These are phyloP conservation scores for Leccinellum albellum DNA, from an alignment of 768 basidiomycete genomes.

Conservation along the genomic window DNA sequence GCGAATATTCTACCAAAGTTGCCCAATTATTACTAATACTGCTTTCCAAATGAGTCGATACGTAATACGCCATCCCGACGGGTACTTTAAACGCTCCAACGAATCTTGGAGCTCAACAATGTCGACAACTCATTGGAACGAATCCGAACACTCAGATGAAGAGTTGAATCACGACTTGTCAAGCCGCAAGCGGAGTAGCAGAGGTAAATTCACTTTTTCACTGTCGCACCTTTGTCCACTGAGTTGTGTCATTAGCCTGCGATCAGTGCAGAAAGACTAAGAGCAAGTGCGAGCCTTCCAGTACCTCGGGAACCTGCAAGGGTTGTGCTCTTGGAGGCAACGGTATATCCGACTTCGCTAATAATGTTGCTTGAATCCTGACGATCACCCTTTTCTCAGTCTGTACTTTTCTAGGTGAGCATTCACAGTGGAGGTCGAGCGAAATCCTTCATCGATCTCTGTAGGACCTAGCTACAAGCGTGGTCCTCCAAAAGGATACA, in stretches of 20 bases:
- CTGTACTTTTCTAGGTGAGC: slow-evolving; percentile 62
- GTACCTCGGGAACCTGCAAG: slow-evolving; percentile 51
- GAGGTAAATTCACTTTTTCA: slow-evolving; percentile 39
- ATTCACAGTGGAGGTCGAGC: neutral
- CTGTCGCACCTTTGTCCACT: slow-evolving; percentile 7
- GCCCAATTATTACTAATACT: slow-evolving; percentile 6
- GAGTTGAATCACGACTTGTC: slow-evolving; percentile 42
- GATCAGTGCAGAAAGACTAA: slow-evolving; percentile 88
- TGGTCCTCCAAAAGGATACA: slow-evolving; percentile 87
- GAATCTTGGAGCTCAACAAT: slow-evolving; percentile 13
- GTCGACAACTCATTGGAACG: slow-evolving; percentile 43
- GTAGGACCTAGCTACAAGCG: slow-evolving; percentile 77
- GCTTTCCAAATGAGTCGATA: neutral
- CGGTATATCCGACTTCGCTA: slow-evolving; percentile 33
- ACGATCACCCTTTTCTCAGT: slow-evolving; percentile 36
- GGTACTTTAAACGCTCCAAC: slow-evolving; percentile 6
- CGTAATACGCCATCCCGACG: no score
- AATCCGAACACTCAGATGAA: slow-evolving; percentile 61
- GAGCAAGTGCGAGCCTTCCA: slow-evolving; percentile 73
- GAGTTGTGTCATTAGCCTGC: slow-evolving; percentile 51
- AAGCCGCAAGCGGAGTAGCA: slow-evolving; percentile 59
- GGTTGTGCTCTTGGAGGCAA: slow-evolving; percentile 58
- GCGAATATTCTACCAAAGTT: slow-evolving; percentile 14
- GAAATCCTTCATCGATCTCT: neutral
- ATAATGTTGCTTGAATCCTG: slow-evolving; percentile 1